Percentiles rank a stretch among this genome's conserved stretches.
Evolutionary conservation across 208 protist species (phyloP).

Genomic region (Leishmania major): DNA sequence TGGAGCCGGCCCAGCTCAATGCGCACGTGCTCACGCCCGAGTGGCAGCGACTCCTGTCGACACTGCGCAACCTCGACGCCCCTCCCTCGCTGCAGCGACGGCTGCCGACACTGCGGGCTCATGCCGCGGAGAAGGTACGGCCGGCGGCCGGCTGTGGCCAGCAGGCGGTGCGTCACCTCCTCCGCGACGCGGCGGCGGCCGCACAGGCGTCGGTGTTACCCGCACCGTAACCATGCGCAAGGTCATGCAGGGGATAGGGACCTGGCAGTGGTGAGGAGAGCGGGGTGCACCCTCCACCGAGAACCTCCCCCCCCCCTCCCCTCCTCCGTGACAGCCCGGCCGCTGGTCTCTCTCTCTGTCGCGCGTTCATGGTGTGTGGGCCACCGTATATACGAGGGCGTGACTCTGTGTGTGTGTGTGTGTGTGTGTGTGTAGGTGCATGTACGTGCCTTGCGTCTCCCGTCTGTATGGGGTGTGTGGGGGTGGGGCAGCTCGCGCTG

Average conservation of each 20-base stretch:
- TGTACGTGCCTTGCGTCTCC: background rate
- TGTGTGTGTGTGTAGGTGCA: background rate
- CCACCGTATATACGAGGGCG: background rate
- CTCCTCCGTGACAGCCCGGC: background rate
- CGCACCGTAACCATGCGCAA: background rate
- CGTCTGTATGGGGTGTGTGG: background rate
- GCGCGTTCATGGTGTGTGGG: too few species aligned
- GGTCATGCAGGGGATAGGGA: background rate
- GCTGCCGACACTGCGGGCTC: slow-evolving; percentile 21
- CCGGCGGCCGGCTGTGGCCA: slow-evolving; percentile 16
- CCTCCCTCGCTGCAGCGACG: slow-evolving; percentile 27
- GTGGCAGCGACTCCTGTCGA: slow-evolving; percentile 13
- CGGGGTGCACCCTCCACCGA: background rate
- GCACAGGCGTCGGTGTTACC: background rate
- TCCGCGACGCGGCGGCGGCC: background rate
- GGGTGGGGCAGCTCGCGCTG: background rate
- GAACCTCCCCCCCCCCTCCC: background rate
- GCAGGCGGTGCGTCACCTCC: slow-evolving; percentile 22
- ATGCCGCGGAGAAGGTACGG: slow-evolving; percentile 3
- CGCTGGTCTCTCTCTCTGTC: background rate
- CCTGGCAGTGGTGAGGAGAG: background rate
- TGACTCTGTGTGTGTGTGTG: background rate
- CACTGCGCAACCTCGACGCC: slow-evolving; percentile 20
- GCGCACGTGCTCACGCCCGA: slow-evolving; percentile 1
- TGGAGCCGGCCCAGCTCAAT: slow-evolving; percentile 36